These are phyloP conservation scores for Camellia oleifera DNA, from an alignment of 179 eudicot species.

Conservation along the genomic window DNA sequence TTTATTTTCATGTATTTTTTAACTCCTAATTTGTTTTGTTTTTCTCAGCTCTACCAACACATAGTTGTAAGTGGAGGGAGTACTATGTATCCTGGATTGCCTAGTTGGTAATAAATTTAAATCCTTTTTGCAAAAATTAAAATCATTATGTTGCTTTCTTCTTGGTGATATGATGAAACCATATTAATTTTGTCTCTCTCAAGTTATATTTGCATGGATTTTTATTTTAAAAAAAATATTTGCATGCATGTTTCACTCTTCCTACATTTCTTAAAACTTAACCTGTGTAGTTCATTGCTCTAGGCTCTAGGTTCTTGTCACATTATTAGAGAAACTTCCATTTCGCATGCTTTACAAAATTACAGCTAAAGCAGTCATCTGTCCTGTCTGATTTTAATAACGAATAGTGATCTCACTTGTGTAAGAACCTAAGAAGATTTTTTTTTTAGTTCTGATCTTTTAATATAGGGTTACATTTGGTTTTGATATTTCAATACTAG, in stretches of 20 bases:
- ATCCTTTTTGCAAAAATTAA: neutral
- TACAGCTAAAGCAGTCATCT: neutral
- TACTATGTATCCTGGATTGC: constrained; percentile 98
- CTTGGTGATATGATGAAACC: too few species aligned
- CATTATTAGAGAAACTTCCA: neutral
- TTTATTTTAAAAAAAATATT: too few species aligned
- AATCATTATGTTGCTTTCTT: neutral
- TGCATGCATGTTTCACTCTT: neutral
- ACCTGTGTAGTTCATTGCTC: neutral
- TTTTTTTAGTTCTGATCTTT: neutral
- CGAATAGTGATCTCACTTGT: too few species aligned
- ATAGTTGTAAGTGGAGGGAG: constrained; percentile 98
- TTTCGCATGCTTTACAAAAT: neutral
- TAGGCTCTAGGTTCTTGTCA: too few species aligned
- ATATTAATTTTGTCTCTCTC: neutral
- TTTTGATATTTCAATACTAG: neutral
- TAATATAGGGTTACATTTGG: neutral
- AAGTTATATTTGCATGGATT: neutral
- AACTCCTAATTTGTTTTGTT: constrained; percentile 16
- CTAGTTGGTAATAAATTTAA: constrained; percentile 74
- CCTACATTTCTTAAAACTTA: neutral
- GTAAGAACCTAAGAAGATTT: too few species aligned
- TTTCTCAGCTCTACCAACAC: constrained; percentile 94
- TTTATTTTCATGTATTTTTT: constrained; percentile 7
- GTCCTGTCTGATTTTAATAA: too few species aligned